A percentile compares a stretch with the other conserved stretches of the same genome.
Conservation (phyloP, 495 filamentous ascomycete species). For the Neurospora sp. region DNA sequence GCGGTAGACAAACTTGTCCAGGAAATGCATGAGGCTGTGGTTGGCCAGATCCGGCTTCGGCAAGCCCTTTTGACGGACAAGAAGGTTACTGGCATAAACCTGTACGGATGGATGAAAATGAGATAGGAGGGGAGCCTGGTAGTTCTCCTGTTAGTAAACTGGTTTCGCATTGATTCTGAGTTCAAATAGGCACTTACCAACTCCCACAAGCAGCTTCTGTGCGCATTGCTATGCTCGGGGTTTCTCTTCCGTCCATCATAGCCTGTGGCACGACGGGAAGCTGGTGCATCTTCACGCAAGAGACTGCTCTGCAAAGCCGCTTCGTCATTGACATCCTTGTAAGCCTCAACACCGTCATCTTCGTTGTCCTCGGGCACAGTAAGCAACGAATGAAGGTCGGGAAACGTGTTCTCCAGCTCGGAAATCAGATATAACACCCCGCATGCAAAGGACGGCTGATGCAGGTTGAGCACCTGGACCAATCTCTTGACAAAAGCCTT, state of each 20-base stretch:
- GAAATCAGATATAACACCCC: constrained; percentile 79
- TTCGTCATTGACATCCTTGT: constrained; percentile 52
- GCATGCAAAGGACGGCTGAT: constrained; percentile 87
- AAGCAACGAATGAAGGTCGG: constrained; percentile 61
- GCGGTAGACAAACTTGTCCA: constrained; percentile 93
- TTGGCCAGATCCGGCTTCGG: constrained; percentile 80
- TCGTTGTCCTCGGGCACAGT: constrained; percentile 58
- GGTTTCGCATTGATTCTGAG: neutral
- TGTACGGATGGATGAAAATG: constrained; percentile 96
- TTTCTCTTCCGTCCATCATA: constrained; percentile 90
- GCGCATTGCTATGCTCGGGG: constrained; percentile 82
- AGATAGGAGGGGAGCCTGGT: constrained; percentile 54
- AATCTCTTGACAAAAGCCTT: constrained; percentile 93
- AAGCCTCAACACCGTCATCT: constrained; percentile 28
- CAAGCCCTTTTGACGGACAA: constrained; percentile 55
- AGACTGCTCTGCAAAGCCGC: constrained; percentile 16
- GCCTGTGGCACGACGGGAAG: constrained; percentile 1
- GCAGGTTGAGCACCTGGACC: constrained; percentile 72
- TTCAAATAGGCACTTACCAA: constrained; percentile 40
- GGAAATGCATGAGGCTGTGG: constrained; percentile 86
- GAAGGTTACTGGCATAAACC: constrained; percentile 63
- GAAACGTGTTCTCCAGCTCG: constrained; percentile 67
- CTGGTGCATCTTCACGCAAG: constrained; percentile 4
- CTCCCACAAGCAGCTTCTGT: constrained; percentile 88
- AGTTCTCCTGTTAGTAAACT: neutral